phyloP scores from a whole-genome alignment of 441 rosid genomes.

The Bruguiera hainesii region DNA sequence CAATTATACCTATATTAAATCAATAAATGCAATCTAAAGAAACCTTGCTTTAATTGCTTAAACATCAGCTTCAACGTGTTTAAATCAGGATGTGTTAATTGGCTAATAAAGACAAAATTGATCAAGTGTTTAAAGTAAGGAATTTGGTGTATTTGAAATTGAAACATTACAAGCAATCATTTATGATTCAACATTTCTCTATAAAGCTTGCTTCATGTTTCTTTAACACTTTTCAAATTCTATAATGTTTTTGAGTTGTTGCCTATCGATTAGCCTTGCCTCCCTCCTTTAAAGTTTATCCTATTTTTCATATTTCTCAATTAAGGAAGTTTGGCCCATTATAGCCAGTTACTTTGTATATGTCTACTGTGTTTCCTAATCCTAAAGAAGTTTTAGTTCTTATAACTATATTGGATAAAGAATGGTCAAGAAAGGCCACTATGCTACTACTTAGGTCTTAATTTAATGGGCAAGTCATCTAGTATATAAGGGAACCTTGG shows the following conservation, averaged over 20 bases:
- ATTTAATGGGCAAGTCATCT: not conserved
- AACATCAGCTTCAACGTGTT: not conserved
- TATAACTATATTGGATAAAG: not conserved
- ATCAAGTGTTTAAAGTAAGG: not conserved
- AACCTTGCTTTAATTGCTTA: not conserved
- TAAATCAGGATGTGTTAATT: not conserved
- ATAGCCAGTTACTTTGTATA: not conserved
- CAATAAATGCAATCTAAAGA: not conserved
- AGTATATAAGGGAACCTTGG: not conserved
- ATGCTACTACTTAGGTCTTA: not conserved
- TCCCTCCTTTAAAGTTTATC: too few species aligned
- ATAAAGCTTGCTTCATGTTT: not conserved
- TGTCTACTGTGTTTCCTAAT: not conserved
- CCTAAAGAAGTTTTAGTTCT: not conserved
- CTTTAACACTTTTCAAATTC: not conserved
- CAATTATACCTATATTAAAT: not conserved
- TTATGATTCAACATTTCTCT: too few species aligned
- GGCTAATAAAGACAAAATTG: not conserved
- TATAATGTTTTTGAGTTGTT: not conserved
- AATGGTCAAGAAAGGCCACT: not conserved
- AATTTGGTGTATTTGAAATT: not conserved
- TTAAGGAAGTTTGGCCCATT: not conserved
- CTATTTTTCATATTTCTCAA: too few species aligned
- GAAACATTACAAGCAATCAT: not conserved
- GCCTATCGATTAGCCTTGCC: not conserved